These are phyloP conservation scores for Ceratocystiopsis minuta DNA, from an alignment of 2,329 filamentous ascomycete genomes.

Conservation along the genomic window DNA sequence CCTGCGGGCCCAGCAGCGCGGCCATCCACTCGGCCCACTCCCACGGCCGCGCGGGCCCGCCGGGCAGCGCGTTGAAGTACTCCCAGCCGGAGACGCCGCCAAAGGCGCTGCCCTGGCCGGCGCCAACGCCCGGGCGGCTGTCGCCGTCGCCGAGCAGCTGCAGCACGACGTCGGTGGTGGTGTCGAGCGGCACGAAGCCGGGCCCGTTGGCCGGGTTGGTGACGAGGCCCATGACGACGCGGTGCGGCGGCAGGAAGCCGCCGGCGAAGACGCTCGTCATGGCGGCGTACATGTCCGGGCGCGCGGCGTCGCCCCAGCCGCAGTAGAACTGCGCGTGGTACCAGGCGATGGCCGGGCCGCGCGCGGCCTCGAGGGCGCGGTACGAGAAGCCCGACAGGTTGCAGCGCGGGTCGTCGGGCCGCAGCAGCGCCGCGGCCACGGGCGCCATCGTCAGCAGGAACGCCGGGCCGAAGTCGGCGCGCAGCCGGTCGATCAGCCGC, in stretches of 20 bases:
- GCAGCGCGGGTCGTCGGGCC: slow-evolving; percentile 31
- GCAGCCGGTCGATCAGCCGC: slow-evolving; percentile 44
- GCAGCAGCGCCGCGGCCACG: slow-evolving; percentile 54
- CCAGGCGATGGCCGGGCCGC: slow-evolving; percentile 50
- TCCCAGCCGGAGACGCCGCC: slow-evolving; percentile 80
- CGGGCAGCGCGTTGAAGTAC: slow-evolving; percentile 57
- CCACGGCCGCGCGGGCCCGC: slow-evolving; percentile 42
- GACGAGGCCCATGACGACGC: slow-evolving; percentile 56
- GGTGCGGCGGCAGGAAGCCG: slow-evolving; percentile 36
- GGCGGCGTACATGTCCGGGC: slow-evolving; percentile 27
- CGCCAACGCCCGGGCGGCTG: neutral
- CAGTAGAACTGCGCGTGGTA: slow-evolving; percentile 79
- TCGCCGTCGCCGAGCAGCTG: slow-evolving; percentile 22
- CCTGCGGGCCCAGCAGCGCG: slow-evolving; percentile 12
- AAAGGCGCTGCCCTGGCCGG: slow-evolving; percentile 22
- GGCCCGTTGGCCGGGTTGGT: slow-evolving; percentile 55
- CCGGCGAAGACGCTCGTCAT: slow-evolving; percentile 29
- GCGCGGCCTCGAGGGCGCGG: slow-evolving; percentile 45
- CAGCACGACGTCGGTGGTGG: slow-evolving; percentile 35
- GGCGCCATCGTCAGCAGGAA: slow-evolving; percentile 67
- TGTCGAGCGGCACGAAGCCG: slow-evolving; percentile 43
- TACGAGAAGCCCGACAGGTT: slow-evolving; percentile 65
- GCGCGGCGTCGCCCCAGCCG: slow-evolving; percentile 54
- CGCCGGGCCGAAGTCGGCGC: slow-evolving; percentile 41
- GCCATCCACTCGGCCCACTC: slow-evolving; percentile 56